phyloP scores from a whole-genome alignment of 345 rosid genomes.

The Trapa incisa region DNA sequence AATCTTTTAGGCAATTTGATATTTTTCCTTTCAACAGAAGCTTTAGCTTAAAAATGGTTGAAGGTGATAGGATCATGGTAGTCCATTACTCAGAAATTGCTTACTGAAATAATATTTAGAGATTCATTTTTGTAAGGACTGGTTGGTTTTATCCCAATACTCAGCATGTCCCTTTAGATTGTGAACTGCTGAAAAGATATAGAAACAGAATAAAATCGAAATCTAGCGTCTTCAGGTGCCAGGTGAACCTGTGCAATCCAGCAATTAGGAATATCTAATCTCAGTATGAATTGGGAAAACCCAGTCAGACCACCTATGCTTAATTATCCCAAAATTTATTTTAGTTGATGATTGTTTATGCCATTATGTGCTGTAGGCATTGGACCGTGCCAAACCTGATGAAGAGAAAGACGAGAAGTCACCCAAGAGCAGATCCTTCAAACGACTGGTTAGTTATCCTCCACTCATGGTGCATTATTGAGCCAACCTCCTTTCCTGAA shows the following conservation, averaged over 20 bases:
- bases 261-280: not conserved
- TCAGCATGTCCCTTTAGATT: too few relatives aligned
- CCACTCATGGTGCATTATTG: not conserved
- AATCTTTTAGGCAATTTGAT: too few relatives aligned
- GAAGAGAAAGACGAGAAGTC: slow-evolving; percentile 24
- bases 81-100: too few relatives aligned
- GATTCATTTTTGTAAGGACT: too few relatives aligned
- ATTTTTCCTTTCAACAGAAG: too few relatives aligned
- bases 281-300: not conserved
- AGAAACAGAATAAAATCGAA: too few relatives aligned
- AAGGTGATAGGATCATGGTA: too few relatives aligned
- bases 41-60: too few relatives aligned
- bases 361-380: slow-evolving; percentile 22
- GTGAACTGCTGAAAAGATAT: too few relatives aligned
- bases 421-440: slow-evolving; percentile 41
- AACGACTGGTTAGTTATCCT: slow-evolving; percentile 37
- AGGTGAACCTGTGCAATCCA: not conserved
- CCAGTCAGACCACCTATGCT: not conserved
- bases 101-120: too few relatives aligned
- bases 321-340: not conserved
- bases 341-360: not conserved
- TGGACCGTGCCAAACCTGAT: slow-evolving; percentile 61
- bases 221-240: too few relatives aligned
- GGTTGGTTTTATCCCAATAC: too few relatives aligned
- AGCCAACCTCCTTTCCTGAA: not conserved